phyloP scores from a whole-genome alignment of 257 asterid genomes.

The Solanum sejunctum region DNA sequence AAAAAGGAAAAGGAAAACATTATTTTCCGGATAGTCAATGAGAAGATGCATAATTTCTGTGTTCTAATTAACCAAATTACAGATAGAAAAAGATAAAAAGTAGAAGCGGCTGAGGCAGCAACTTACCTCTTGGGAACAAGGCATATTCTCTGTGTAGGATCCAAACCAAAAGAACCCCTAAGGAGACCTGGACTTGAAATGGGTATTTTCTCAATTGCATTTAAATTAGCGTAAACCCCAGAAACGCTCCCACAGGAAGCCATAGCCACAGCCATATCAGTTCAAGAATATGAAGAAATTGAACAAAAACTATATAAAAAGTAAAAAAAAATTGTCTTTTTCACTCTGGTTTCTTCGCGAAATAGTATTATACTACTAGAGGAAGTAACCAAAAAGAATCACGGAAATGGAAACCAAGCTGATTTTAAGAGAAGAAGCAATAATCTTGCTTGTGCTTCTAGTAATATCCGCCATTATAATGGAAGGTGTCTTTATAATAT shows the following conservation, averaged over 20 bases:
- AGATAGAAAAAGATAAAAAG: background rate
- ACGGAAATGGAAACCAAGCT: constrained; percentile 11
- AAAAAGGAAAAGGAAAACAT: background rate
- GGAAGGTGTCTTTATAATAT: constrained; percentile 12
- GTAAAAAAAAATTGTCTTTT: background rate
- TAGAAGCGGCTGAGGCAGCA: background rate
- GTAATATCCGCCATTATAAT: constrained; percentile 60
- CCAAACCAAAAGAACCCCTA: constrained; percentile 33
- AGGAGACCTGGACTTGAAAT: constrained; percentile 28
- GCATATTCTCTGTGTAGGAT: constrained; percentile 43
- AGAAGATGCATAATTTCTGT: background rate
- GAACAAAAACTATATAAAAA: background rate
- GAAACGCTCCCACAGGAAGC: constrained; percentile 52
- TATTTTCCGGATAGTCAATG: background rate
- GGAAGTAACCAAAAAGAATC: constrained; percentile 7
- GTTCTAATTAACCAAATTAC: background rate
- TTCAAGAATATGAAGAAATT: background rate
- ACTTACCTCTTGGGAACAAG: constrained; percentile 30
- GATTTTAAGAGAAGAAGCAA: constrained; percentile 11
- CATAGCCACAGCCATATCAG: constrained; percentile 71
- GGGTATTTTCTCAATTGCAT: constrained; percentile 42
- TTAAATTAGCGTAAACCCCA: constrained; percentile 34
- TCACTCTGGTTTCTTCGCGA: background rate
- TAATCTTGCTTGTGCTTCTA: constrained; percentile 7
- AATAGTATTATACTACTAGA: constrained; percentile 1